Conservation (phyloP, 176 grass and related monocot genomes). For the Phyllostachys edulis region DNA sequence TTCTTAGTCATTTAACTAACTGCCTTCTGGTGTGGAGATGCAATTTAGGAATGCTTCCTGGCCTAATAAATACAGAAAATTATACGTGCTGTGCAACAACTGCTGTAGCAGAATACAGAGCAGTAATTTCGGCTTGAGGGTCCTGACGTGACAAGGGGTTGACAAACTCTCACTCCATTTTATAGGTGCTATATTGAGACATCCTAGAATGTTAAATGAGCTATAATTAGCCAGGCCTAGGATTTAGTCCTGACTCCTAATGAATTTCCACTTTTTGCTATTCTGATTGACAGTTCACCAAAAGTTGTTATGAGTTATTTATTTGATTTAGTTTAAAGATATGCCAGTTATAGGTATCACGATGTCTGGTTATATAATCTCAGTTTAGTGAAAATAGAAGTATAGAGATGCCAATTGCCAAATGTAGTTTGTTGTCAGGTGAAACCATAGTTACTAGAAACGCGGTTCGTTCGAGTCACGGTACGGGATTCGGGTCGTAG, state of each 20-base stretch:
- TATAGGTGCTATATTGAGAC: neutral
- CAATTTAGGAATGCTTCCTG: constrained; percentile 9
- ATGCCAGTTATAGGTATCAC: neutral
- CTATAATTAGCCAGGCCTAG: neutral
- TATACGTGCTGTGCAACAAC: neutral
- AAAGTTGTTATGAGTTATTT: neutral
- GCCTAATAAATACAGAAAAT: neutral
- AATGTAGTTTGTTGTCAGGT: neutral
- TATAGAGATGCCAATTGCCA: neutral
- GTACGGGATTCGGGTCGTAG: no score
- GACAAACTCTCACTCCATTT: constrained; percentile 15
- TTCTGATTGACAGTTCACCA: neutral
- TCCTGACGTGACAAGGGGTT: neutral
- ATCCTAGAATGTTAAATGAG: neutral
- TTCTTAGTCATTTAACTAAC: constrained; percentile 8
- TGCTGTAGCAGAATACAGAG: neutral
- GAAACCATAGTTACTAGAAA: neutral
- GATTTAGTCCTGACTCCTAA: neutral
- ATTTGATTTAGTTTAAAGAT: constrained; percentile 6
- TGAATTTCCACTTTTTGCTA: neutral
- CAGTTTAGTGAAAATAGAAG: constrained; percentile 2
- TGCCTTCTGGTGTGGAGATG: constrained; percentile 24
- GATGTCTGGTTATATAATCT: neutral
- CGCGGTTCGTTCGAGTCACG: no score
- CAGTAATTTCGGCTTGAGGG: neutral